Evolutionary conservation across 306 rosid species (phyloP).

Genomic region (Cicer chorassanicum): DNA sequence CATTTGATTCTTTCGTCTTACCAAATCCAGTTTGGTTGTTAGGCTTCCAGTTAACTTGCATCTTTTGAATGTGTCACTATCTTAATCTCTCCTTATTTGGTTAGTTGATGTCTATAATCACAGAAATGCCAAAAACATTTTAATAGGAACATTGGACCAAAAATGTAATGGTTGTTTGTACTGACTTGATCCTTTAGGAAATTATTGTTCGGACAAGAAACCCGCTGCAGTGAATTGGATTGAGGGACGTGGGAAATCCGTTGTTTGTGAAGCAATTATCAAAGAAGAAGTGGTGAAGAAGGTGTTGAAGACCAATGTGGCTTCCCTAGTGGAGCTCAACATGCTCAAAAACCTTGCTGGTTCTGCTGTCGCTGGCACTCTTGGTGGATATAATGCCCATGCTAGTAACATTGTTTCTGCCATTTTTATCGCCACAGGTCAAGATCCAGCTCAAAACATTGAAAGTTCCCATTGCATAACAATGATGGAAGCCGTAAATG

Average conservation of each 20-base stretch:
- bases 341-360: conserved; percentile 83
- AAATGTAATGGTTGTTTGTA: conserved; percentile 21
- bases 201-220: conserved; percentile 83
- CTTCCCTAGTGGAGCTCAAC: conserved; percentile 74
- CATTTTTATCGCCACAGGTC: conserved; percentile 80
- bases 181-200: conserved; percentile 52
- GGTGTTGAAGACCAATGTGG: conserved; percentile 70
- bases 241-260: conserved; percentile 83
- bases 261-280: conserved; percentile 76
- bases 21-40: neutral
- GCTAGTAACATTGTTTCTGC: conserved; percentile 87
- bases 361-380: conserved; percentile 76
- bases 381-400: conserved; percentile 82
- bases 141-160: conserved; percentile 8
- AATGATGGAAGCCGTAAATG: conserved; percentile 75
- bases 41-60: conserved; percentile 32
- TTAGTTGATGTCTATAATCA: conserved; percentile 31
- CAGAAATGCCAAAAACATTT: conserved; percentile 18
- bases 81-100: conserved; percentile 25
- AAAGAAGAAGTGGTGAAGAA: conserved; percentile 70
- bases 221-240: conserved; percentile 85
- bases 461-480: conserved; percentile 87
- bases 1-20: neutral
- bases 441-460: conserved; percentile 83
- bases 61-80: conserved; percentile 18